Percentiles rank a stretch among this genome's conserved stretches.
phyloP scores from a whole-genome alignment of 2,329 filamentous ascomycete species.

The Myriosclerotinia curreyana region DNA sequence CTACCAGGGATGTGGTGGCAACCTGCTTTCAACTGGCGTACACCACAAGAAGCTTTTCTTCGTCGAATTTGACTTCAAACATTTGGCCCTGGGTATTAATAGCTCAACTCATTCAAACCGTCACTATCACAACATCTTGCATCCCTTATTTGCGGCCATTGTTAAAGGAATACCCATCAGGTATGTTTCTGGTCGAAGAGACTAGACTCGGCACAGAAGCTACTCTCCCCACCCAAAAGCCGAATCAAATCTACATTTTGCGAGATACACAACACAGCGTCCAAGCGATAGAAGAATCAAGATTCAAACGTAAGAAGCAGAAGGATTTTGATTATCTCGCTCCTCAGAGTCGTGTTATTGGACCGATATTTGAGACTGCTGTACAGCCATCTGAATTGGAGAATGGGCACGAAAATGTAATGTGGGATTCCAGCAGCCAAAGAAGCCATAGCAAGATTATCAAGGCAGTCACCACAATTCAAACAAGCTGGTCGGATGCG shows the following conservation, averaged over 20 bases:
- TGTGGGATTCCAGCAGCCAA: background rate
- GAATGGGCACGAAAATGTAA: too few relatives aligned
- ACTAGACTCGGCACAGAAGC: background rate
- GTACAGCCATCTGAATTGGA: too few relatives aligned
- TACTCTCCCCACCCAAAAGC: background rate
- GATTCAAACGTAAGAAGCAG: too few relatives aligned
- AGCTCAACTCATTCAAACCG: slow-evolving; percentile 1
- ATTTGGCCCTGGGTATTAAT: slow-evolving; percentile 6
- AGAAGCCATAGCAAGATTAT: slow-evolving; percentile 3
- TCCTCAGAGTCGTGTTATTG: too few relatives aligned
- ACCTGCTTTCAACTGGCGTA: slow-evolving; percentile 3
- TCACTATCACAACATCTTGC: slow-evolving; percentile 10
- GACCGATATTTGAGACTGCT: too few relatives aligned
- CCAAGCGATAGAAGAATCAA: too few relatives aligned
- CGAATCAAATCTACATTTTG: slow-evolving; percentile 5
- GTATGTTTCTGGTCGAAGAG: slow-evolving; percentile 8
- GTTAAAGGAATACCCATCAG: background rate
- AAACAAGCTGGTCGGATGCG: background rate
- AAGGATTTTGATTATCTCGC: too few relatives aligned
- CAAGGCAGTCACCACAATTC: background rate
- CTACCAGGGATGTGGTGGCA: background rate
- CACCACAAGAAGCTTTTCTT: background rate
- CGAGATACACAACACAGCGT: background rate
- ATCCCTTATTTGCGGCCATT: slow-evolving; percentile 14
- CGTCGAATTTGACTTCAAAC: background rate